phyloP scores from a whole-genome alignment of 352 stramenopile genomes.

The Phytophthora podocarpi region DNA sequence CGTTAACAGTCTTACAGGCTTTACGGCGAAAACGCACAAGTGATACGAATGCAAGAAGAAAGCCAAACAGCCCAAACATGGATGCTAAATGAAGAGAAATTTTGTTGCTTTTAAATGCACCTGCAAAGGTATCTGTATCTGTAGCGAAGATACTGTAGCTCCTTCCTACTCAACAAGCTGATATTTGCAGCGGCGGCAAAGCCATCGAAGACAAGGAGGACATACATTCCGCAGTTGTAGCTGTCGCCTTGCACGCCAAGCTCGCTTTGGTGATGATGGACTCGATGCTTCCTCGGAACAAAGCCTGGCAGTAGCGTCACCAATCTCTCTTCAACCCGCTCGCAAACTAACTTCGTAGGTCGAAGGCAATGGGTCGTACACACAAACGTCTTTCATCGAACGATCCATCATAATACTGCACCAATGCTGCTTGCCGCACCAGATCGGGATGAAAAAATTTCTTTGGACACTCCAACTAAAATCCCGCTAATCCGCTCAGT shows the following conservation, averaged over 20 bases:
- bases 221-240: too few relatives aligned
- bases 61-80: too few relatives aligned
- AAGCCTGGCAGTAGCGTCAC: background rate
- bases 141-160: too few relatives aligned
- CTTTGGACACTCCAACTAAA: background rate
- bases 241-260: background rate
- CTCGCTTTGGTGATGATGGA: background rate
- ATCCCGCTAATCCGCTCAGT: background rate
- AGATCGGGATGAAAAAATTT: background rate
- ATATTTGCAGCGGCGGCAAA: too few relatives aligned
- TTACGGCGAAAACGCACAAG: too few relatives aligned
- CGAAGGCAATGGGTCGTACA: constrained; percentile 1
- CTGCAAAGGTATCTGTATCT: background rate
- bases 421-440: background rate
- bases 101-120: background rate
- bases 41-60: too few relatives aligned
- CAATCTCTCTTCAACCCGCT: background rate
- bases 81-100: too few relatives aligned
- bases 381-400: background rate
- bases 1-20: too few relatives aligned
- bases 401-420: constrained; percentile 2
- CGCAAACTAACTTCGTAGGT: background rate
- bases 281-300: background rate
- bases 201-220: too few relatives aligned
- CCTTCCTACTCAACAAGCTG: too few relatives aligned